Percentiles rank a stretch among this genome's conserved stretches.
Conservation (phyloP, 139 green algal genomes). For the Pseudopediastrum boryanum region DNA sequence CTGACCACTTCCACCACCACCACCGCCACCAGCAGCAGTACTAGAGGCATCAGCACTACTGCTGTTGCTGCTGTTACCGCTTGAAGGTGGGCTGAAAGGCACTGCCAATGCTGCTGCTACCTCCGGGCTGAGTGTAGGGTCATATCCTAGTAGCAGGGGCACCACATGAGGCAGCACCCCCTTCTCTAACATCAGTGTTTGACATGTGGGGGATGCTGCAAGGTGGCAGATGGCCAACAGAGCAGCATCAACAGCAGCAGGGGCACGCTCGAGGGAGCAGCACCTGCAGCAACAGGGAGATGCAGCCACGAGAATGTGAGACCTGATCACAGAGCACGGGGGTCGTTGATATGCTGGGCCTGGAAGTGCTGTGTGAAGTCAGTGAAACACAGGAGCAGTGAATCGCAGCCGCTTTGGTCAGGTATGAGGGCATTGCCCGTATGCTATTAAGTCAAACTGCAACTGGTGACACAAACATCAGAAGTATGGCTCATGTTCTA, state of each 20-base stretch:
- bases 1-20: background rate
- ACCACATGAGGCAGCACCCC: constrained; percentile 72
- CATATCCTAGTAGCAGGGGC: constrained; percentile 82
- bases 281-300: constrained; percentile 34
- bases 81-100: constrained; percentile 23
- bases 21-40: background rate
- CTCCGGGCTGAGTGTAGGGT: constrained; percentile 64
- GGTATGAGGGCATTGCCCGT: too few species aligned
- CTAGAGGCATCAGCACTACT: background rate
- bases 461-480: too few species aligned
- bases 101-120: constrained; percentile 30
- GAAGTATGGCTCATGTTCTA: too few species aligned
- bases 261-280: constrained; percentile 59
- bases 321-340: too few species aligned
- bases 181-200: constrained; percentile 62
- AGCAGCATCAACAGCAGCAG: constrained; percentile 76
- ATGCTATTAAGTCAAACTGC: too few species aligned
- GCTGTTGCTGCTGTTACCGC: background rate
- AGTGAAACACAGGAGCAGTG: too few species aligned
- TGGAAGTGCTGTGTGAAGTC: too few species aligned
- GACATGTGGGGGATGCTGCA: constrained; percentile 53
- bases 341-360: too few species aligned
- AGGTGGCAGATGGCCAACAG: constrained; percentile 68
- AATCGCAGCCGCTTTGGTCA: too few species aligned
- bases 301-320: too few species aligned